These are phyloP conservation scores for Hygrophila difformis DNA, from an alignment of 257 asterid genomes.

Conservation along the genomic window DNA sequence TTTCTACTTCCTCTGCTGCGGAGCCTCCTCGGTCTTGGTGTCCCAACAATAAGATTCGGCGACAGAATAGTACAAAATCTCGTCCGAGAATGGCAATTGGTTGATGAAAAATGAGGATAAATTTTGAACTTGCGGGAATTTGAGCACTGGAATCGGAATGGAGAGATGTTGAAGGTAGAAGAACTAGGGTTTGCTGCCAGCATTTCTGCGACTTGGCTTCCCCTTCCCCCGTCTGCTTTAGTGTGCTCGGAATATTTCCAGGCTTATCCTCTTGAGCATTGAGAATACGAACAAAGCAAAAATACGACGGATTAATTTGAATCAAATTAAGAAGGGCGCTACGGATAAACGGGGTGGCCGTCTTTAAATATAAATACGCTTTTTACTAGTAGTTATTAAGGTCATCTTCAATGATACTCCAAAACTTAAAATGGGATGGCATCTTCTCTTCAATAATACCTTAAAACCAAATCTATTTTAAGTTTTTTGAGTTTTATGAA, in stretches of 20 bases:
- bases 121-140: constrained; percentile 18
- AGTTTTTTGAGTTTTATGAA: too few relatives aligned
- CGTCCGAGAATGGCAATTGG: constrained; percentile 17
- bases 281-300: too few relatives aligned
- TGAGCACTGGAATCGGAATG: constrained; percentile 17
- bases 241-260: constrained; percentile 23
- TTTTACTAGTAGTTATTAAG: too few relatives aligned
- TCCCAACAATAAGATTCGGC: constrained; percentile 23
- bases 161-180: constrained; percentile 23
- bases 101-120: constrained; percentile 18
- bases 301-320: too few relatives aligned
- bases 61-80: constrained; percentile 14
- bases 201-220: constrained; percentile 27
- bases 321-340: too few relatives aligned
- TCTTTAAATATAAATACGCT: too few relatives aligned
- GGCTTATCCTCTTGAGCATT: too few relatives aligned
- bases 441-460: too few relatives aligned
- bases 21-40: constrained; percentile 22
- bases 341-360: too few relatives aligned
- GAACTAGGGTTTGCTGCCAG: constrained; percentile 33
- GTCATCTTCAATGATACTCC: too few relatives aligned
- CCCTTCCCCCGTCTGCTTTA: constrained; percentile 6
- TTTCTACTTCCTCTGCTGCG: constrained; percentile 17
- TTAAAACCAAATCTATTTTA: too few relatives aligned
- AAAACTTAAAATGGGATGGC: too few relatives aligned